Evolutionary conservation across 495 filamentous ascomycete genomes (phyloP), one percentile per base, ranked within the genome.

Genomic region (Penicillium lagena): DNA sequence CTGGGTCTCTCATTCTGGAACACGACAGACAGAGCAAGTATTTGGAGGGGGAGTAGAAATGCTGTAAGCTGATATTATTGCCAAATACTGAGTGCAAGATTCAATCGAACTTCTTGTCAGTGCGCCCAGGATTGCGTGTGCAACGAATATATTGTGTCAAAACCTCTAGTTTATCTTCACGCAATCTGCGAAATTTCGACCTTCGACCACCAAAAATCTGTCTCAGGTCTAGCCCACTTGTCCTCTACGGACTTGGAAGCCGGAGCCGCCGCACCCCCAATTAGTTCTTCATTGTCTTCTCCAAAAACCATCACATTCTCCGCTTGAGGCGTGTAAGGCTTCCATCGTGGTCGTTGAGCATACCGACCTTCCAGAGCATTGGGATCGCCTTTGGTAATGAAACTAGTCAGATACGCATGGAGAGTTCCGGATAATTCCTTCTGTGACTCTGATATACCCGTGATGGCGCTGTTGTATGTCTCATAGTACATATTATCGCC

Each of bases 231-330:
- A 40, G 73, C 70, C 49, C 73, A 70, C 6, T 56, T 63, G 39
- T 76, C 62, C 62, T 47, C 51, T 35, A 61, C 57, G 29, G 70
- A 58, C 49, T 73, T 53, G 0, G 69, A 78, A 12, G 74, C 60
- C 2, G 60, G 56, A 0, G 77, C 79, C 9, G 39, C 48, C 7
- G 56, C 43, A 7, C 68, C 67, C 2, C 73, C 75, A 10, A 64
- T 66, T 7, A 72, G 50, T 57, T 84, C 80, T 42, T 83, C 72
- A 56, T 85, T 85, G 3, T 75, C 80, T 43, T 79, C 64, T 12
- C 82, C 80, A 56, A 86, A 82, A 0, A 81, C 63, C 53, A 78
- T 58, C 2, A 79, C 48, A 12, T 44, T 53, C 4, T 38, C 41
- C 22, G 51, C 47, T 11, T 33, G 39, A 0, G 41, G 53, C 35